Conservation (phyloP, 1,284 basidiomycete genomes). For the Naganishia cerealis region DNA sequence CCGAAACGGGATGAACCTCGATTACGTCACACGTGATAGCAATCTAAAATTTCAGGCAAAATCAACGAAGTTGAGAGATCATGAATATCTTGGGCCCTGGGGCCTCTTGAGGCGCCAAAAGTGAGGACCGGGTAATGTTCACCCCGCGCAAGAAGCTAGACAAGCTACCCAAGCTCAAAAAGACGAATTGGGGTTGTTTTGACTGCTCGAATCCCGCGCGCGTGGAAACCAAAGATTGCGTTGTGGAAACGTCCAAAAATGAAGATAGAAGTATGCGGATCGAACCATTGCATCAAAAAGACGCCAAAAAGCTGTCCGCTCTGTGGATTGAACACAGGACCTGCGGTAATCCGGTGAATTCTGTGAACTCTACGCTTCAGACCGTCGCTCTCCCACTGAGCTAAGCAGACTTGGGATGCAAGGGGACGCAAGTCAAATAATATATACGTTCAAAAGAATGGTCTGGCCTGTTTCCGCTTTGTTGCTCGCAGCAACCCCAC, state of each 20-base stretch:
- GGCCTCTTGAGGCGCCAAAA: background rate
- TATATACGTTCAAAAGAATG: background rate
- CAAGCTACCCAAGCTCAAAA: too few relatives aligned
- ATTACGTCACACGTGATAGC: background rate
- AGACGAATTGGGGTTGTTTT: too few relatives aligned
- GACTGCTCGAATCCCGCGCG: too few relatives aligned
- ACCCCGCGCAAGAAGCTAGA: too few relatives aligned
- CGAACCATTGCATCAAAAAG: too few relatives aligned
- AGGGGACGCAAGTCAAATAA: too few relatives aligned
- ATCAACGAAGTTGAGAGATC: background rate
- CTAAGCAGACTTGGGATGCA: conserved; percentile 23
- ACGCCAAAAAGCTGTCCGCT: conserved; percentile 9
- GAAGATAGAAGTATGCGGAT: too few relatives aligned
- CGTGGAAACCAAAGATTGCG: too few relatives aligned
- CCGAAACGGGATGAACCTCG: background rate
- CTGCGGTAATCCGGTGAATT: conserved; percentile 2
- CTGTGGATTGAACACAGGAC: conserved; percentile 12
- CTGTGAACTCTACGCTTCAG: background rate
- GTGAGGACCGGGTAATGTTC: background rate
- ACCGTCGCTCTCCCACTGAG: conserved; percentile 30
- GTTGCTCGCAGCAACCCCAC: too few relatives aligned
- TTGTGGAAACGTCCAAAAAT: too few relatives aligned
- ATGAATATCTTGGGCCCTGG: background rate
- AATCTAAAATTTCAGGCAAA: background rate
- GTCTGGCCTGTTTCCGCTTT: too few relatives aligned